Evolutionary conservation across 768 basidiomycete species (phyloP).

Genomic region (Boletus reticuloceps): DNA sequence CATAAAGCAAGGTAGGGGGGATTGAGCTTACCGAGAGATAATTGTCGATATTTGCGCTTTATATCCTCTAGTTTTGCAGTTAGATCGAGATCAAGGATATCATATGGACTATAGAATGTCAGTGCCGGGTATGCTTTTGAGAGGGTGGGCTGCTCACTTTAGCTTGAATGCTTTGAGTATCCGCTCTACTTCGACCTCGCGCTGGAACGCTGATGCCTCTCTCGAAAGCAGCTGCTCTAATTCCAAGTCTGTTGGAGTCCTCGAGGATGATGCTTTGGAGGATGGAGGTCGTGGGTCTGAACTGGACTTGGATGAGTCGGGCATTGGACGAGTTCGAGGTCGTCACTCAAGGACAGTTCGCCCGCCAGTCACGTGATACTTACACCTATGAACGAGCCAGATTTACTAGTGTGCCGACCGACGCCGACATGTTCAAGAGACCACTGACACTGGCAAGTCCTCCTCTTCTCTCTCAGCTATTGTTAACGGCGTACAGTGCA

Average conservation of each 20-base stretch:
- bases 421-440: neutral
- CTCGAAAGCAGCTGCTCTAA: constrained; percentile 77
- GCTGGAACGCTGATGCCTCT: constrained; percentile 82
- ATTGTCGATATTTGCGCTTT: constrained; percentile 83
- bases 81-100: constrained; percentile 81
- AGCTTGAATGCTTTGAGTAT: constrained; percentile 94
- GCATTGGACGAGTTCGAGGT: constrained; percentile 14
- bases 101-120: constrained; percentile 72
- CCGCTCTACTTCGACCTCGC: constrained; percentile 87
- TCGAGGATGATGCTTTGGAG: constrained; percentile 9
- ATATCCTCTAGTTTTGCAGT: constrained; percentile 74
- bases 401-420: neutral
- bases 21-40: constrained; percentile 71
- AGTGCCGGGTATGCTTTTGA: neutral
- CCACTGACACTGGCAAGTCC: no score
- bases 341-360: neutral
- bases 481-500: neutral
- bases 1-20: constrained; percentile 4
- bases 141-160: constrained; percentile 60
- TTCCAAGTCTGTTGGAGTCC: constrained; percentile 43
- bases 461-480: neutral
- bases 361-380: constrained; percentile 15
- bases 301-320: constrained; percentile 20
- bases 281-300: constrained; percentile 3
- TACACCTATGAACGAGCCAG: neutral